A percentile compares a stretch with the other conserved stretches of the same genome.
phyloP scores from a whole-genome alignment of 345 rosid genomes.

The Acer negundo region DNA sequence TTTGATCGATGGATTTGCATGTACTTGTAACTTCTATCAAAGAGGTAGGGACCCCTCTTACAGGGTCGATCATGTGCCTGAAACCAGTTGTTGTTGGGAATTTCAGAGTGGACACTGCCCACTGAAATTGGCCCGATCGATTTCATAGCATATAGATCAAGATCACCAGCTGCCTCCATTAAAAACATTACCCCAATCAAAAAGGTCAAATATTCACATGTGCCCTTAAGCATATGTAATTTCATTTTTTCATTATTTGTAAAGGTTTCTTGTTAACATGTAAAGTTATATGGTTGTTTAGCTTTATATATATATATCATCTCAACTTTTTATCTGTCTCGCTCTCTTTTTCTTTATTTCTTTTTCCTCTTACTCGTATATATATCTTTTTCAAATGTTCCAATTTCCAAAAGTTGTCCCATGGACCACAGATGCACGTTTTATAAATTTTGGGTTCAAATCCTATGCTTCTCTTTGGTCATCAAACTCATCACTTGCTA shows the following conservation, averaged over 20 bases:
- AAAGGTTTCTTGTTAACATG: no score
- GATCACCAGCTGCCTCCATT: neutral
- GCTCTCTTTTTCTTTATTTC: neutral
- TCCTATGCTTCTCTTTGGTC: neutral
- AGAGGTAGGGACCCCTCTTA: conserved; percentile 24
- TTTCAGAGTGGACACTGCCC: conserved; percentile 30
- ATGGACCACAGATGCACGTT: conserved; percentile 32
- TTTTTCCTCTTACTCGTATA: neutral
- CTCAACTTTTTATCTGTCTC: neutral
- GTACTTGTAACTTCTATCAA: neutral
- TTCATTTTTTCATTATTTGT: no score
- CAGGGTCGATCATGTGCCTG: conserved; percentile 37
- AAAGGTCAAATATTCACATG: neutral
- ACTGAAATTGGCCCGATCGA: neutral
- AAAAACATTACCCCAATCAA: neutral
- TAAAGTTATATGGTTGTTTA: no score
- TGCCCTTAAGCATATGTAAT: neutral
- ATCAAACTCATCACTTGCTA: neutral
- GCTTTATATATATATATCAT: no score
- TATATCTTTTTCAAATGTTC: neutral
- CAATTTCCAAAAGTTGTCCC: conserved; percentile 25
- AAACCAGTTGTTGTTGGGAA: conserved; percentile 34
- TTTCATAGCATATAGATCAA: neutral
- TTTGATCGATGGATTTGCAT: neutral
- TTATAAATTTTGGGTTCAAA: conserved; percentile 5